phyloP scores from a whole-genome alignment of 2,329 filamentous ascomycete genomes.

The Colletotrichum sp. region DNA sequence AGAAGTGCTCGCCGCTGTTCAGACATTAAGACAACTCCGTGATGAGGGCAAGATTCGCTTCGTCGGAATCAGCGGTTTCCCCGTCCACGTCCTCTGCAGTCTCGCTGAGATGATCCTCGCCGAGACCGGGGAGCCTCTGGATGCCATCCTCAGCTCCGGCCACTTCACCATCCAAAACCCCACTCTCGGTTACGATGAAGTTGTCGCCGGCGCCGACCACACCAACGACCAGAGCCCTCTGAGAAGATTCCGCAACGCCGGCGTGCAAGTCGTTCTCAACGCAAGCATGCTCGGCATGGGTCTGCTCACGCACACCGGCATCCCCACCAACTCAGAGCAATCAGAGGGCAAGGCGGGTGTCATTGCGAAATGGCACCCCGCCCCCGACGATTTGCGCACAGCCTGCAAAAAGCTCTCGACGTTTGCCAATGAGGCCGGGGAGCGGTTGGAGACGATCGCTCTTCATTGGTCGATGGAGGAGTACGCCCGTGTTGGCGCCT shows the following conservation, averaged over 20 bases:
- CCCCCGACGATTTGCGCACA: conserved; percentile 70
- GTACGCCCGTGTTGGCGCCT: conserved; percentile 58
- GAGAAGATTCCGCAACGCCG: conserved; percentile 67
- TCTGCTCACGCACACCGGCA: conserved; percentile 76
- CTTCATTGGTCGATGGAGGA: conserved; percentile 79
- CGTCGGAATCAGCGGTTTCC: conserved; percentile 91
- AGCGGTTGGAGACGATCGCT: conserved; percentile 81
- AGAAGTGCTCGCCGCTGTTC: conserved; percentile 70
- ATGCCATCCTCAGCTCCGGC: conserved; percentile 11
- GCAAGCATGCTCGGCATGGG: conserved; percentile 94
- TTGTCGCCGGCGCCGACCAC: conserved; percentile 87
- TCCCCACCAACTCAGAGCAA: conserved; percentile 36
- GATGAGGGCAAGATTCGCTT: conserved; percentile 78
- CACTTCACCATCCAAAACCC: conserved; percentile 20
- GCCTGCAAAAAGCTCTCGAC: conserved; percentile 66
- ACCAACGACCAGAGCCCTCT: conserved; percentile 84
- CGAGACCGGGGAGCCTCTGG: conserved; percentile 7
- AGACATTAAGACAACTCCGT: conserved; percentile 76
- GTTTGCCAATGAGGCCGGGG: conserved; percentile 68
- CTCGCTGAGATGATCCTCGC: conserved; percentile 55
- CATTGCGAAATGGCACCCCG: conserved; percentile 86
- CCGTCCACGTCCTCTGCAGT: conserved; percentile 75
- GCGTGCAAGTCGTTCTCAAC: conserved; percentile 85
- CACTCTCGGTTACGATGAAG: conserved; percentile 71
- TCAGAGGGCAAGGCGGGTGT: conserved; percentile 65